Conservation (phyloP, 2,329 filamentous ascomycete genomes). For the Xylaria sp. region DNA sequence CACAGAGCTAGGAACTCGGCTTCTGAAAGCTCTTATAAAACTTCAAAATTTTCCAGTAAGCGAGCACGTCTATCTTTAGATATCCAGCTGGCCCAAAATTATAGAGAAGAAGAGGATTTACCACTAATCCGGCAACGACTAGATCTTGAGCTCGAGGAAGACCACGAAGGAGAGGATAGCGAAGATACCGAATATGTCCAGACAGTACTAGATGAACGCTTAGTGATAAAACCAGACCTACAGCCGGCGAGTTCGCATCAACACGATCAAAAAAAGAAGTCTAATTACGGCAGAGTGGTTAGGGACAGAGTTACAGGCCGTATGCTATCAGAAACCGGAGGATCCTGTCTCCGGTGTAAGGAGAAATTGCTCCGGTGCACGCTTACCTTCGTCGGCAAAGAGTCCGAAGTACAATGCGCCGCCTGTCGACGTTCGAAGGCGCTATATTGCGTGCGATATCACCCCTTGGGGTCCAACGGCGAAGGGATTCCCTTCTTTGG, state of each 20-base stretch:
- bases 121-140: conserved; percentile 15
- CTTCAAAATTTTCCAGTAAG: not conserved
- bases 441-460: conserved; percentile 41
- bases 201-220: conserved; percentile 10
- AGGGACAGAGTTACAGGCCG: conserved; percentile 41
- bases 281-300: not conserved
- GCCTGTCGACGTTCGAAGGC: conserved; percentile 39
- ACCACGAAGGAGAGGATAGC: not conserved
- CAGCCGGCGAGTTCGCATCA: not conserved
- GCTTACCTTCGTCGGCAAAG: conserved; percentile 37
- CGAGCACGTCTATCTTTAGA: conserved; percentile 29
- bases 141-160: not conserved
- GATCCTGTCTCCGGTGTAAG: conserved; percentile 42
- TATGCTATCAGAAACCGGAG: conserved; percentile 30
- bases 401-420: conserved; percentile 38
- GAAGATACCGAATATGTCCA: not conserved
- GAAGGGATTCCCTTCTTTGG: conserved; percentile 24
- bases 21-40: not conserved
- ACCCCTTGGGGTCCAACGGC: not conserved
- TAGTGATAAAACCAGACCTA: not conserved
- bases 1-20: not conserved
- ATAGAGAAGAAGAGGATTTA: conserved; percentile 18
- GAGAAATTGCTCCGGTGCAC: conserved; percentile 45
- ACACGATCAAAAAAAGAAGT: not conserved
- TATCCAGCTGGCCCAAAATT: conserved; percentile 24